A percentile compares a stretch with the other conserved stretches of the same genome.
These are phyloP conservation scores for Ziziphus jujuba DNA, from an alignment of 306 rosid species.

Conservation along the genomic window DNA sequence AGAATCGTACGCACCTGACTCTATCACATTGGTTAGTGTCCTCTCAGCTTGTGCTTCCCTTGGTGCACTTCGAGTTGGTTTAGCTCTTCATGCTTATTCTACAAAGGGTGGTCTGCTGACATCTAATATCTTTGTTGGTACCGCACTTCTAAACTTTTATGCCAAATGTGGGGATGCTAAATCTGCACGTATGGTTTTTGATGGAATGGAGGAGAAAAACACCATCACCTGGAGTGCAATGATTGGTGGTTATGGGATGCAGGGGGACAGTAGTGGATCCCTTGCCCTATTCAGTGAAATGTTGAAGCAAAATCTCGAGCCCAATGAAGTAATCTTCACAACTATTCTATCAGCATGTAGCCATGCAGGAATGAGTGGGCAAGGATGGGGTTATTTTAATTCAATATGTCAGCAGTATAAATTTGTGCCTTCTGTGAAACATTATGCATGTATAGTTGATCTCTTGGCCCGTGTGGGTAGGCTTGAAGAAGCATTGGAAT, in stretches of 20 bases:
- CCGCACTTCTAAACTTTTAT: slow-evolving; percentile 69
- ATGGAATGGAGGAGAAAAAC: slow-evolving; percentile 67
- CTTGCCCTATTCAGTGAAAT: slow-evolving; percentile 56
- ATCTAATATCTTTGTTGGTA: slow-evolving; percentile 58
- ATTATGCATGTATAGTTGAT: slow-evolving; percentile 77
- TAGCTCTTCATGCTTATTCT: slow-evolving; percentile 56
- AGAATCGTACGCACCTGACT: slow-evolving; percentile 46
- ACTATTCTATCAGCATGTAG: slow-evolving; percentile 69
- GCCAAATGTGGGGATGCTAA: slow-evolving; percentile 77
- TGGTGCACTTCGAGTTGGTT: slow-evolving; percentile 57
- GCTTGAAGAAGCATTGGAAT: slow-evolving; percentile 68
- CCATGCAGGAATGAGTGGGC: slow-evolving; percentile 75
- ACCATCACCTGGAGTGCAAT: slow-evolving; percentile 69
- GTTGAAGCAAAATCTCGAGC: slow-evolving; percentile 56
- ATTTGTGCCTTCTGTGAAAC: slow-evolving; percentile 67
- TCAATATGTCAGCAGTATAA: slow-evolving; percentile 52
- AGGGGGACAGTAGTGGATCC: slow-evolving; percentile 65
- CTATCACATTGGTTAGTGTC: slow-evolving; percentile 61
- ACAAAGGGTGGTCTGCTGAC: slow-evolving; percentile 46
- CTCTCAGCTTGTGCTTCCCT: slow-evolving; percentile 64
- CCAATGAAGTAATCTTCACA: slow-evolving; percentile 61
- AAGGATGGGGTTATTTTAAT: slow-evolving; percentile 60
- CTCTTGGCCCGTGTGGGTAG: slow-evolving; percentile 67
- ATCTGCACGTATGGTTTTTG: slow-evolving; percentile 60
- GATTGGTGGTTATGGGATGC: slow-evolving; percentile 78